These are phyloP conservation scores for Pythium folliculosum DNA, from an alignment of 352 stramenopile species.

Conservation along the genomic window DNA sequence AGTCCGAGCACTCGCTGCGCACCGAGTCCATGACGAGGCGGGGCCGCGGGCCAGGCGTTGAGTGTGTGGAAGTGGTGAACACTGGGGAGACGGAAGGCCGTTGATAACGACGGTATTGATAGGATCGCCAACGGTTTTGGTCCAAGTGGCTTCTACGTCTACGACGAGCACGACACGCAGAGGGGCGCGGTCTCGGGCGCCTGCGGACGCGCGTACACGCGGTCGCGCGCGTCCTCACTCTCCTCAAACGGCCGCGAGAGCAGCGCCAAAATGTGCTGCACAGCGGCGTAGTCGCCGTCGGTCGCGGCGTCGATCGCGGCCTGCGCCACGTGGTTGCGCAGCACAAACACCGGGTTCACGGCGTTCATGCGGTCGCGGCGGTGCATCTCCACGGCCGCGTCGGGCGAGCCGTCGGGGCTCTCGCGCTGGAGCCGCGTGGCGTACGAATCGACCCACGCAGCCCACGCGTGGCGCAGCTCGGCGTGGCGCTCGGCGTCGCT, in stretches of 20 bases:
- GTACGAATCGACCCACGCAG: slow-evolving; percentile 62
- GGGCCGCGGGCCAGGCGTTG: too few species aligned
- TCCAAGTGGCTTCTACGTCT: neutral
- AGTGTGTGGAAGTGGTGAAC: neutral
- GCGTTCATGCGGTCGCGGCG: slow-evolving; percentile 52
- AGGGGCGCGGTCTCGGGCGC: slow-evolving; percentile 48
- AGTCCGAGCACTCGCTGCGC: slow-evolving; percentile 50
- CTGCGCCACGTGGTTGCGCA: slow-evolving; percentile 91
- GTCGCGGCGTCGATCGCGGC: slow-evolving; percentile 81
- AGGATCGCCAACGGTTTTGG: neutral
- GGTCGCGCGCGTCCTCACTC: slow-evolving; percentile 34
- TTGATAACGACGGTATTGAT: slow-evolving; percentile 21
- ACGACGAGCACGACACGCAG: slow-evolving; percentile 87
- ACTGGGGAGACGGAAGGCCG: neutral
- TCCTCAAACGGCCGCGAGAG: slow-evolving; percentile 75
- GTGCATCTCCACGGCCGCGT: slow-evolving; percentile 37
- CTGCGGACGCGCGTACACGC: slow-evolving; percentile 52
- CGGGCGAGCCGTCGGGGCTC: slow-evolving; percentile 30
- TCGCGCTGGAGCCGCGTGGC: slow-evolving; percentile 47
- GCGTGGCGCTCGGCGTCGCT: slow-evolving; percentile 53
- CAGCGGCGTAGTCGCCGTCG: slow-evolving; percentile 59
- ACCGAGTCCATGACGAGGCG: slow-evolving; percentile 34
- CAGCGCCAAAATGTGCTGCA: slow-evolving; percentile 74
- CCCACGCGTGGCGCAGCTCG: slow-evolving; percentile 50
- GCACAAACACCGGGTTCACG: slow-evolving; percentile 82